Base-by-base conservation (phyloP, 257 asterid genomes). In the Solanum bukasovii region DNA sequence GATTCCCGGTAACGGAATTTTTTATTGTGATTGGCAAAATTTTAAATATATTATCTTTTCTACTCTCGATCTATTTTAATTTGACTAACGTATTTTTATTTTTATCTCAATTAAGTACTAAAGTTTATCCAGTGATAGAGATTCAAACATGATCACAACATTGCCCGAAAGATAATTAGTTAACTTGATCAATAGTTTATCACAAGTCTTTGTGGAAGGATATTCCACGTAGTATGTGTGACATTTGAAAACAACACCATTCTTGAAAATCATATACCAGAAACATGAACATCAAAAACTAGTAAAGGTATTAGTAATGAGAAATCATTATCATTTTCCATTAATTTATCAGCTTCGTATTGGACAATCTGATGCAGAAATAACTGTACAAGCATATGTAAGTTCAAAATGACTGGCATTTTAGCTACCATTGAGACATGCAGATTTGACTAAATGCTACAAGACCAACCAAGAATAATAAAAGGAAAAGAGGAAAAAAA, bases 1-100 rank as follows among this genome's bases (percentile, higher is more conserved):
- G 91, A 94, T 92, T 96, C 98, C 98, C 98, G 97, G 97, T 96
- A 93, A 90, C 90, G 98, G 96, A 95, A 91, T 0, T 2, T 86
- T 83, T 42, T 42, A 11, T 34, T 20, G 4, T 7, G 4, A 59
- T 7, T 18, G 25, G 2, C 33, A 65, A 65, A 65, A 65, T 65
- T 65, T 65, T 65, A 11, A n/a, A 65, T 3, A 0, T 63, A 63
- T 10, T 63, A 11, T n/a, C 29, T 23, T 63, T 23, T 23, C 7
- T 63, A 21, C 68, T 21, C 13, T 3, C 6, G 3, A 61, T 61
- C 27, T 9, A 61, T 21, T 52, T 13, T 52, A 52, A 52, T 2
- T 2, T 52, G 61, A 52, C 2, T 52, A 0, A 52, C 0, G 9
- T 52, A 52, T 16, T 20, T 56, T 56, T 56, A 7, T 56, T 21